A percentile compares a stretch with the other conserved stretches of the same genome.
These are phyloP conservation scores for Corynespora cassiicola DNA, from an alignment of 2,329 filamentous ascomycete genomes.

Conservation along the genomic window DNA sequence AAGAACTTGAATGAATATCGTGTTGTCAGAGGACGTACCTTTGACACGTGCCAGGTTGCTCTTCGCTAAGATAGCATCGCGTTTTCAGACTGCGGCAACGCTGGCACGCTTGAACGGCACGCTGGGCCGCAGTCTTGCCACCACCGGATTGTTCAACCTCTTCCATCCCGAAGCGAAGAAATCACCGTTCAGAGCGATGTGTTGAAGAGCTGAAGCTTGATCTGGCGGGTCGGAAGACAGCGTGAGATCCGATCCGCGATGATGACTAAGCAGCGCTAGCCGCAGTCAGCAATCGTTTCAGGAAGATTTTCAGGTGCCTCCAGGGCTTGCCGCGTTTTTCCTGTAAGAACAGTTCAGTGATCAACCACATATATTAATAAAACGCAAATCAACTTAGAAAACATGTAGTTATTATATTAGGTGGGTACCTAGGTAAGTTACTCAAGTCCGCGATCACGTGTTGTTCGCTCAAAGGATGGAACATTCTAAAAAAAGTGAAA, in stretches of 20 bases:
- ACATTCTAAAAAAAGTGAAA: too few relatives aligned
- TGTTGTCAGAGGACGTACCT: conserved; percentile 21
- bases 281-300: too few relatives aligned
- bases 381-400: too few relatives aligned
- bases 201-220: conserved; percentile 1
- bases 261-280: conserved; percentile 4
- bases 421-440: too few relatives aligned
- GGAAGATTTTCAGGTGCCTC: too few relatives aligned
- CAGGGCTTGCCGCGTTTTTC: too few relatives aligned
- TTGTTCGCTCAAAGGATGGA: too few relatives aligned
- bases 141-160: conserved; percentile 22
- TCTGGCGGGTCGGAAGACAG: conserved; percentile 1
- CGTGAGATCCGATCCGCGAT: conserved; percentile 8
- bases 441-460: too few relatives aligned
- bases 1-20: not conserved
- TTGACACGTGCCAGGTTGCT: conserved; percentile 33
- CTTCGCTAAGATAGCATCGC: conserved; percentile 39
- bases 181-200: too few relatives aligned
- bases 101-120: conserved; percentile 40
- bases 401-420: too few relatives aligned
- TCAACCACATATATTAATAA: too few relatives aligned
- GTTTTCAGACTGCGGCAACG: conserved; percentile 42
- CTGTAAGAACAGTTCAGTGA: too few relatives aligned
- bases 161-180: conserved; percentile 27
- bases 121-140: conserved; percentile 17